These are phyloP conservation scores for Cryptosporidium andersoni DNA, from an alignment of 169 alveolate species.

Conservation along the genomic window DNA sequence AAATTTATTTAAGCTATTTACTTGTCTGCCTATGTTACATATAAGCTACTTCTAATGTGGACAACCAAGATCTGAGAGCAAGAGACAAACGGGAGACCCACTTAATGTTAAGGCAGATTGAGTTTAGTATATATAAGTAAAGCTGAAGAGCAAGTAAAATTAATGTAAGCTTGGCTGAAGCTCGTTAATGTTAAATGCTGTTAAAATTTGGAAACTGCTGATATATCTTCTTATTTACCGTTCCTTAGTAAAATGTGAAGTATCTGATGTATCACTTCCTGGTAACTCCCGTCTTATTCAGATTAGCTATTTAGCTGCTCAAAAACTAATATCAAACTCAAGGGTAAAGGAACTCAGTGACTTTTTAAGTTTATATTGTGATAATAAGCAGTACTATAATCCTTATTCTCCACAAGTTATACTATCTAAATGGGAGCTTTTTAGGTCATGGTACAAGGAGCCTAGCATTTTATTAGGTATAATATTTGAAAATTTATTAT, in stretches of 20 bases:
- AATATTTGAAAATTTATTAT: conserved; percentile 48
- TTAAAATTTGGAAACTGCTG: no score
- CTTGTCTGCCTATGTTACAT: no score
- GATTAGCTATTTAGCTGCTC: conserved; percentile 55
- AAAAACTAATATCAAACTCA: conserved; percentile 17
- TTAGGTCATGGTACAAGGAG: conserved; percentile 55
- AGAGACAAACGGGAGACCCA: no score
- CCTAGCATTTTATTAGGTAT: conserved; percentile 50
- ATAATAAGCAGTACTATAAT: background rate
- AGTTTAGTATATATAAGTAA: no score
- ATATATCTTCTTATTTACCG: background rate
- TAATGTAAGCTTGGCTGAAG: no score
- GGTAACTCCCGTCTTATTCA: conserved; percentile 18
- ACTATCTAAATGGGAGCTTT: conserved; percentile 50
- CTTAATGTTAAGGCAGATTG: no score
- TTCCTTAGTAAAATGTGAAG: conserved; percentile 1
- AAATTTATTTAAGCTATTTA: no score
- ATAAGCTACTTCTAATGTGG: no score
- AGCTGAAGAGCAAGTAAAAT: no score
- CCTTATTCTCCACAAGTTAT: background rate
- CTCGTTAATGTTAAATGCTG: no score
- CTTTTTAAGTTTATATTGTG: conserved; percentile 18
- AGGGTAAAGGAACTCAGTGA: conserved; percentile 15
- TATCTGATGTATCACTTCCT: conserved; percentile 37
- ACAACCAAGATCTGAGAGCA: no score